Evolutionary conservation across 768 basidiomycete genomes (phyloP), one percentile per base, ranked within the genome.

Genomic region (Chalciporus chontae): DNA sequence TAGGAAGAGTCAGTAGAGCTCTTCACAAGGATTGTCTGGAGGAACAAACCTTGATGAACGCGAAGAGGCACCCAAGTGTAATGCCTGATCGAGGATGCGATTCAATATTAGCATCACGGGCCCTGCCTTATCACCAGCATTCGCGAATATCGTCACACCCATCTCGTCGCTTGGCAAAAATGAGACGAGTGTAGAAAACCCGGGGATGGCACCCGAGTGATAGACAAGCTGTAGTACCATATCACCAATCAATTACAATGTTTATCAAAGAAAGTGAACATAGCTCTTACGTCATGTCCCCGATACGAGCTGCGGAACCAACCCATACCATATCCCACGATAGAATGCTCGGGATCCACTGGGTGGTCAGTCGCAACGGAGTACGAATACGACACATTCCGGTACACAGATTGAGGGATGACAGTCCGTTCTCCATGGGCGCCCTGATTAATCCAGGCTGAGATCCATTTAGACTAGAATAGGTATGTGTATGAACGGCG

Each of bases 281-380:
- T 32, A 42, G 21, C 19, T 41, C 63, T 38, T 51, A 76, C 75
- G 23, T 76, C 70, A 45, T 75, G 71, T 0, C 71, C 76, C 2
- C 59, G 62, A 45, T 72, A 74, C 1, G 75, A 69, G 7, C 15
- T 41, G 7, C 71, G 64, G 36, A n/a, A 29, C 75, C 76, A 77
- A 4, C 77, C 77, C 57, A 74, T 54, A 3, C 72, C 74, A 53
- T 77, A 78, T 6, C 65, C 71, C 1, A 36, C 13, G 32, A 73
- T 54, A 1, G 74, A 72, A 0, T 54, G n/a, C 15, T 57, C 55
- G 1, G 58, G 44, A 32, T 56, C 19, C 5, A 7, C 5, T 1
- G 59, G 48, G 13, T 56, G 54, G 17, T 43, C 39, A 14, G 48
- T 6, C 0, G 32, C 39, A 31, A 77, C 50, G 0, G 65, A 47